Percentiles rank a stretch among this genome's conserved stretches.
Conservation (phyloP, 805 yeast species). For the Komagataella kurtzmanii region DNA sequence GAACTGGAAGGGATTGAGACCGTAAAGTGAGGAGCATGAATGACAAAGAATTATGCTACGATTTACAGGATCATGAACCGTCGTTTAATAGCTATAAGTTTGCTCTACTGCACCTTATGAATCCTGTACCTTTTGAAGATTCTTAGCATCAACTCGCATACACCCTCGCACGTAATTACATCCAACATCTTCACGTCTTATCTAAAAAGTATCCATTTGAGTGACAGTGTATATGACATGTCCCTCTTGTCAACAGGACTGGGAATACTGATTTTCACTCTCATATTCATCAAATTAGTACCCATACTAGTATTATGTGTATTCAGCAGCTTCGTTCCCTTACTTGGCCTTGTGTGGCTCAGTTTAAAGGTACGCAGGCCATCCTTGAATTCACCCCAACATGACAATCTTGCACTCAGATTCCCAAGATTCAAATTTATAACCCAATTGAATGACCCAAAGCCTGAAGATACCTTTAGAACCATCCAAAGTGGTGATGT, state of each 20-base stretch:
- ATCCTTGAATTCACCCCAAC: neutral
- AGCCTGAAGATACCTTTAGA: conserved; percentile 22
- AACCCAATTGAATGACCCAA: neutral
- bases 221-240: neutral
- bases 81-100: too few species aligned
- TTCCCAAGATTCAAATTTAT: conserved; percentile 1
- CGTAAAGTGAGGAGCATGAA: too few species aligned
- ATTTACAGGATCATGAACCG: too few species aligned
- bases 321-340: neutral
- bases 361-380: neutral
- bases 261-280: neutral
- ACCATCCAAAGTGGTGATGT: conserved; percentile 24
- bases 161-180: neutral
- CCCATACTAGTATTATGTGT: neutral
- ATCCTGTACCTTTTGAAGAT: too few species aligned
- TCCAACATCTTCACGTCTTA: neutral
- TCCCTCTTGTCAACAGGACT: neutral
- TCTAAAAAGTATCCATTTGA: neutral
- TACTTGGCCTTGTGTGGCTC: neutral
- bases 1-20: too few species aligned
- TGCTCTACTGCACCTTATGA: too few species aligned
- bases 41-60: too few species aligned
- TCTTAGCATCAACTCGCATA: too few species aligned
- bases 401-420: neutral
- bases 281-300: neutral